Evolutionary conservation across 139 green algal species (phyloP), one percentile per base, ranked within the genome.

Genomic region (Astrephomene gubernaculifera): DNA sequence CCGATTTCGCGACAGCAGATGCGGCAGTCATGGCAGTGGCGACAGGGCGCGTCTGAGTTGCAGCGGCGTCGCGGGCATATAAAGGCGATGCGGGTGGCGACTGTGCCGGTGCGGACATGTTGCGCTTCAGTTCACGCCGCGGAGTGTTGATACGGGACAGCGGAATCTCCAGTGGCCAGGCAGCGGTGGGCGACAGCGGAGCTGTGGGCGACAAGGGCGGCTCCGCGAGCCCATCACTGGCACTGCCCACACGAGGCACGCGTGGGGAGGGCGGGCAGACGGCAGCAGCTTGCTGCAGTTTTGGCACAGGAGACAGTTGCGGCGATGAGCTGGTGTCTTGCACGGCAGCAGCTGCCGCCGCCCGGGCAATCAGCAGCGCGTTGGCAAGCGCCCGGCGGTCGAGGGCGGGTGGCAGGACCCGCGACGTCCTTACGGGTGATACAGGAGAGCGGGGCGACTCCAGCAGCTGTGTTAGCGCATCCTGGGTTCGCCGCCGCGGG

Each of bases 391-490:
- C 71, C 24, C 38, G 57, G 39, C 57, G 75, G 17, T 71, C 75
- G 6, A 43, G 0, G 7, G 14, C 35, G 36, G 25, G 38, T 3
- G 74, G 36, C 38, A 43, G 19, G 36, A 25, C 4, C 7, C 36
- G 33, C 29, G 60, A 2, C 0, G 72, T 60, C 4, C 76, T 57
- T 4, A 83, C 76, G 2, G 76, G 60, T 22, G 76, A 83, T 12
- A 83, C 76, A 2, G 76, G 76, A 2, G 76, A 83, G 9, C 60
- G 38, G 21, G 76, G 76, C 39, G 76, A 83, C 29, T 43, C 31
- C 14, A 83, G 76, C 39, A 83, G 61, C 60, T n/a, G 39, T 4
- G 76, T 52, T 5, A 83, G 57, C 39, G 44, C 76, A 25, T 83
- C 76, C 4, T n/a, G 25, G 14, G 38, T 33, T n/a, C 5, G 33